phyloP scores from a whole-genome alignment of 495 filamentous ascomycete species.

The Hypomontagnella monticulosa region DNA sequence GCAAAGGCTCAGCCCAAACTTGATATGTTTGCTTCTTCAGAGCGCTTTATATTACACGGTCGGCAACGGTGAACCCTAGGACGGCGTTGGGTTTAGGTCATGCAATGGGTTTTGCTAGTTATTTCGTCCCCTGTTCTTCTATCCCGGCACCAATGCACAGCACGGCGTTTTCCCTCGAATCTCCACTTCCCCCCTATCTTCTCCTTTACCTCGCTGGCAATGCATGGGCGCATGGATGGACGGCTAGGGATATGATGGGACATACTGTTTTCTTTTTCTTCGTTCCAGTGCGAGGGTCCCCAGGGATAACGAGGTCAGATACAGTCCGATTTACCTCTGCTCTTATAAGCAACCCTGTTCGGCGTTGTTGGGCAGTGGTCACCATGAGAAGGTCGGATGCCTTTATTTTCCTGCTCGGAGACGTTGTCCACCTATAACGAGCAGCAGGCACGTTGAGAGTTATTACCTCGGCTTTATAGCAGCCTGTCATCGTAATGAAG shows the following conservation, averaged over 20 bases:
- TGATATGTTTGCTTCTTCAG: constrained; percentile 15
- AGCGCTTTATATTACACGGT: constrained; percentile 40
- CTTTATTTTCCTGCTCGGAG: not conserved
- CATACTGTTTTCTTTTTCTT: constrained; percentile 28
- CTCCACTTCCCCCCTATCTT: constrained; percentile 15
- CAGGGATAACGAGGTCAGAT: constrained; percentile 15
- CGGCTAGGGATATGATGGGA: constrained; percentile 9
- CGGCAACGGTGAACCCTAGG: constrained; percentile 32
- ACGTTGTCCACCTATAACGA: not conserved
- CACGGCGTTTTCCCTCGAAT: constrained; percentile 5
- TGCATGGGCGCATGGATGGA: constrained; percentile 17
- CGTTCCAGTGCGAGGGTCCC: constrained; percentile 11
- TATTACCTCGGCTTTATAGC: constrained; percentile 14
- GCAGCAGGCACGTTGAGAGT: constrained; percentile 2
- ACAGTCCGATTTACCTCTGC: constrained; percentile 13
- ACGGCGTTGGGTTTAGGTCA: constrained; percentile 42
- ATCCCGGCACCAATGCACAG: constrained; percentile 11
- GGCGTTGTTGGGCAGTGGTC: constrained; percentile 7
- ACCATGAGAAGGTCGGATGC: not conserved
- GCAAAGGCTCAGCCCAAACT: constrained; percentile 18
- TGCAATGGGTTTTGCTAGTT: constrained; percentile 32
- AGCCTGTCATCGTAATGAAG: constrained; percentile 5
- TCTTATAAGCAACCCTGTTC: constrained; percentile 8
- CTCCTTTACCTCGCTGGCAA: not conserved
- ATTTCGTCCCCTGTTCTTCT: constrained; percentile 12